phyloP scores from a whole-genome alignment of 306 rosid species.

The Medicago truncatula region MtrunA17r5.0-ANR NC_053044.1:42717501-42718000 shows the following conservation, averaged over 20 bases:
- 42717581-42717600: not conserved
- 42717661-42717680: not conserved
- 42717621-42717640: not conserved
- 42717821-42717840: conserved; percentile 71
- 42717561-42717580: conserved; percentile 36
- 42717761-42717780: conserved; percentile 62
- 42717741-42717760: not conserved
- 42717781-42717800: conserved; percentile 60
- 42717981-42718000: conserved; percentile 58
- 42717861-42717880: conserved; percentile 65
- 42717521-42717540: conserved; percentile 53
- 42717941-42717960: conserved; percentile 43
- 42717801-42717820: conserved; percentile 67
- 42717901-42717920: not conserved
- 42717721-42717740: not conserved
- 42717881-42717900: conserved; percentile 47
- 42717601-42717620: not conserved
- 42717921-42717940: conserved; percentile 26
- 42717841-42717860: conserved; percentile 62
- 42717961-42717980: not conserved
- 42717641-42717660: not conserved
- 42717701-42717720: not conserved
- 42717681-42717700: not conserved
- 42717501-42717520: conserved; percentile 49
- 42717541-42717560: conserved; percentile 41